Base-by-base conservation (phyloP, 2,329 filamentous ascomycete species). In the Periconia macrospinosa region DNA sequence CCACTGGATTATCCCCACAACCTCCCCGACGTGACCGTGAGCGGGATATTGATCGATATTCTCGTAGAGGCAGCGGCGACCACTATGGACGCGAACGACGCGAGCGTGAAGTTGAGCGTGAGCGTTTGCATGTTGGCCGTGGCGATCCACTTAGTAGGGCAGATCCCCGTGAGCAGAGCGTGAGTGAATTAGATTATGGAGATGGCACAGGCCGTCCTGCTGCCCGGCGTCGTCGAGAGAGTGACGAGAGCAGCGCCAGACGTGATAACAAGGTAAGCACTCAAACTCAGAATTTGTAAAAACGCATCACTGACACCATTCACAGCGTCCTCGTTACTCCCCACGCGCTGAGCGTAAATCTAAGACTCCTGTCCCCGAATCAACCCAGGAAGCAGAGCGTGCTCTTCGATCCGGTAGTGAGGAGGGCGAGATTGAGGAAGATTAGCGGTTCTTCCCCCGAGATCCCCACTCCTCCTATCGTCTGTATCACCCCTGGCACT, bases 381-480 rank as follows among this genome's bases (percentile, higher is more conserved):
- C 66, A 17, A 52, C 63, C 46, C 78, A 81, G 60, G 77, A 84
- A 55, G 86, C 89, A 60, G 86, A 89, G 57, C 79, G 85, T 48
- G 79, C 81, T 52, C 80, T 92, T 52, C 87, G 90, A 67, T 93
- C 90, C 54, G 94, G 94, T 49, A 97, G 92, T 69, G 94, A 99
- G 77, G 94, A 99, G 76, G 94, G 94, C 49, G 94, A 99, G 78
- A 97, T 99, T 65, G 94, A 96, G 75, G 92, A 97, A 79, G 74
- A 79, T 54, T 79, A 77, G 43, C 13, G 9, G 30, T 45, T 20
- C n/a, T 17, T 33, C 27, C 33, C 11, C 33, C 11, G 11, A 45
- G 27, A 9, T 23, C 27, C 11, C 23, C 44, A n/a, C 23, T 27
- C 23, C 3, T 27, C 23, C 8, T 27, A 27, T 27, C 23, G 23